phyloP scores from a whole-genome alignment of 805 yeast genomes.

The Yarrowia bubula region DNA sequence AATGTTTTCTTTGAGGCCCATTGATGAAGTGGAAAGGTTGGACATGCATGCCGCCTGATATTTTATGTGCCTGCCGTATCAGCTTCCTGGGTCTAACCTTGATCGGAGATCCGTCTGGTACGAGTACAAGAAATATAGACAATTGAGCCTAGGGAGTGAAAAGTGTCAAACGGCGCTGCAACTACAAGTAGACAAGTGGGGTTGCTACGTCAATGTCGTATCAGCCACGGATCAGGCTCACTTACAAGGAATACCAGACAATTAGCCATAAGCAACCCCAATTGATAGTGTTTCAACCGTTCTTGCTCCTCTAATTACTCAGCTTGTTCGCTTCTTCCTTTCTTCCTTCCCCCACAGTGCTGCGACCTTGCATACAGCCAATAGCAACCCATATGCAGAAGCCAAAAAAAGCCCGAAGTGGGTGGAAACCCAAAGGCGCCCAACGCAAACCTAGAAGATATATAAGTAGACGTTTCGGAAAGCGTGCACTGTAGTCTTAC shows the following conservation, averaged over 20 bases:
- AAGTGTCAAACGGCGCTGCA: too few relatives aligned
- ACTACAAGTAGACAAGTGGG: too few relatives aligned
- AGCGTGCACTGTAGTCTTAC: neutral
- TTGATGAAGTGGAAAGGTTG: neutral
- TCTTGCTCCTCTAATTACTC: neutral
- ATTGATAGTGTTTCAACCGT: too few relatives aligned
- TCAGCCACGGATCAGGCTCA: too few relatives aligned
- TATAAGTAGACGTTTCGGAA: conserved; percentile 12
- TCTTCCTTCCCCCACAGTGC: neutral
- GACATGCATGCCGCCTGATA: conserved; percentile 16
- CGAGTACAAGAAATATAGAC: too few relatives aligned
- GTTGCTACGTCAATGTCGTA: neutral
- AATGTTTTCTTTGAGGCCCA: conserved; percentile 36
- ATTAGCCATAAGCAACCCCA: too few relatives aligned
- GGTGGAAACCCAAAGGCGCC: neutral
- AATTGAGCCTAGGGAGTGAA: too few relatives aligned
- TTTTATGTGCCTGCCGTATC: conserved; percentile 9
- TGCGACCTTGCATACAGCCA: conserved; percentile 21
- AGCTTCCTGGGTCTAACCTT: conserved; percentile 6
- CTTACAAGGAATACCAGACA: too few relatives aligned
- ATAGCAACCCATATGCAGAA: conserved; percentile 17
- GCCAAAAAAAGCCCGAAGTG: conserved; percentile 4
- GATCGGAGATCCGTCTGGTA: neutral
- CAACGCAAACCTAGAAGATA: conserved; percentile 27
- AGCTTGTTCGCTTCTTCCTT: neutral